Evolutionary conservation across 78 protist genomes (phyloP), one percentile per base, ranked within the genome.

Genomic region (Dictyostelium purpureum): DNA sequence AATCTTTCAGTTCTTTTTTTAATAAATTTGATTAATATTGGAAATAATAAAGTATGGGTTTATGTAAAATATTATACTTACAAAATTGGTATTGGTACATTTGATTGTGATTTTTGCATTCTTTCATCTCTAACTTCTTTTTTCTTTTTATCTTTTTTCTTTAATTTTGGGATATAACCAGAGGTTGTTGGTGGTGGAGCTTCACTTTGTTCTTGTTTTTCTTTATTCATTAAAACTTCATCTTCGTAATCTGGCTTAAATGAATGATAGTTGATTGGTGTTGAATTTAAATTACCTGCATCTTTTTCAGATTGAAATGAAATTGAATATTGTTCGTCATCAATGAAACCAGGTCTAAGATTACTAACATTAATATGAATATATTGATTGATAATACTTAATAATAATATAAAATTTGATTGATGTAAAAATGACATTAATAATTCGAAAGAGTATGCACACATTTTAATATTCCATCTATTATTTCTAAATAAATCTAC

Each of bases 391-490:
- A 95, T 54, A 11, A 90, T 31, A 47, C 88, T 26, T 1, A 95
- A 24, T 14, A 95, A 49, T 24, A 73, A 21, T 54, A 74, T 88
- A 40, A 51, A 75, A 14, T 83, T 45, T 28, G 49, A 42, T 38
- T 79, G 76, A 69, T 96, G 98, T 67, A 96, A 88, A 59, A 96
- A 96, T 21, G 79, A 51, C 43, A 88, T 37, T 37, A 96, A 82
- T 24, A 93, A 70, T 40, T 89, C 93, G 28, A 79, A 90, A n/a
- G 95, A 51, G 35, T 71, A 88, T 31, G 88, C 77, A 24, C 87
- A 90, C 94, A 96, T 43, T 77, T 69, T 85, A 56, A 54, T 31
- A 21, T 57, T 77, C 88, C 79, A 69, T 80, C 93, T 74, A 37
- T 69, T 74, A 45, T 81, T 79, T 52, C 96, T 71, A 43, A 65